Evolutionary conservation across 306 rosid genomes (phyloP).

Genomic region (Astragalus membranaceus): DNA sequence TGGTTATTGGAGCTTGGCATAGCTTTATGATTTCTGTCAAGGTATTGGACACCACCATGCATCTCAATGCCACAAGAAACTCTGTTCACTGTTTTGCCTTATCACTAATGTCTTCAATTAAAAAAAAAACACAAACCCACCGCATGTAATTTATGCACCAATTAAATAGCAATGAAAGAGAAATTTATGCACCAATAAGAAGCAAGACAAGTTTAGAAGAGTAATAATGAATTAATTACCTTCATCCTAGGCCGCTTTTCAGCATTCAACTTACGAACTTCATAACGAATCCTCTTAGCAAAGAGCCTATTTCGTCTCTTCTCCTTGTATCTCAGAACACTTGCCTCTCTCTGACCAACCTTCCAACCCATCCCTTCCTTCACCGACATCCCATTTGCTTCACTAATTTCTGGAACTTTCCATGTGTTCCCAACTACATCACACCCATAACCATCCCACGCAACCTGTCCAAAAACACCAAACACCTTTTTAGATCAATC

Average conservation of each 20-base stretch:
- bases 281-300: slow-evolving; percentile 68
- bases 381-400: neutral
- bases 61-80: too few relatives aligned
- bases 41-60: too few relatives aligned
- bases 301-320: slow-evolving; percentile 80
- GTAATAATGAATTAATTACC: slow-evolving; percentile 46
- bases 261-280: slow-evolving; percentile 89
- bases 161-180: neutral
- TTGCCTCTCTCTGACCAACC: slow-evolving; percentile 66
- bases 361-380: slow-evolving; percentile 38
- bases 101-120: too few relatives aligned
- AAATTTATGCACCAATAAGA: neutral
- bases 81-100: too few relatives aligned
- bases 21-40: too few relatives aligned
- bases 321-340: slow-evolving; percentile 79
- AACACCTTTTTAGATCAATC: neutral
- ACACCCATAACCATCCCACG: slow-evolving; percentile 38
- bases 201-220: neutral
- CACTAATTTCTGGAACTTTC: slow-evolving; percentile 50
- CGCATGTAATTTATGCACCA: neutral
- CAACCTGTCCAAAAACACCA: slow-evolving; percentile 23
- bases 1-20: too few relatives aligned
- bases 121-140: too few relatives aligned
- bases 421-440: slow-evolving; percentile 43
- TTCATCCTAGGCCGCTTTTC: slow-evolving; percentile 90